Conservation (phyloP, 2,329 filamentous ascomycete species). For the Pestalotiopsis sp. region DNA sequence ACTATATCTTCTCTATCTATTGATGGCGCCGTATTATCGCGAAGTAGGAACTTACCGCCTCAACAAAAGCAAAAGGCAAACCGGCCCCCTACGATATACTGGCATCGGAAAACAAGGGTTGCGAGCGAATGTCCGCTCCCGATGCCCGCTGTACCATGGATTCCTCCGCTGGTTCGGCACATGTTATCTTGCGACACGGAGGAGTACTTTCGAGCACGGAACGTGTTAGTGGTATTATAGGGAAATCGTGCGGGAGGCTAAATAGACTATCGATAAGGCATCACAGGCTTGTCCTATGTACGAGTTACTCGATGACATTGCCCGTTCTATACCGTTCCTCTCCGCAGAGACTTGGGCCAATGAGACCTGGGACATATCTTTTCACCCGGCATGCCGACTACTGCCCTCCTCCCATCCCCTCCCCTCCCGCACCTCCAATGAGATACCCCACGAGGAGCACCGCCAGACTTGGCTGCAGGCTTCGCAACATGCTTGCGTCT, state of each 20-base stretch:
- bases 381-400: not conserved
- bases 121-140: not conserved
- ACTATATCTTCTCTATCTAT: not conserved
- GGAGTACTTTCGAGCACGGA: not conserved
- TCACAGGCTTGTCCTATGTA: not conserved
- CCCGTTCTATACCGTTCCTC: not conserved
- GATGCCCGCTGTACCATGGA: not conserved
- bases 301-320: not conserved
- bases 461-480: slow-evolving; percentile 5
- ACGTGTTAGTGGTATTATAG: not conserved
- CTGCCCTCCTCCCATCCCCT: not conserved
- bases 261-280: slow-evolving; percentile 4
- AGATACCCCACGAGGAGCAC: not conserved
- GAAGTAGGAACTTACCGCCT: not conserved
- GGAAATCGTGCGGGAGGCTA: not conserved
- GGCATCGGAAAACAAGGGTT: not conserved
- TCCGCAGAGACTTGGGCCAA: not conserved
- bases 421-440: not conserved
- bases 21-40: not conserved
- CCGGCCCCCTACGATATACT: not conserved
- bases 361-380: not conserved
- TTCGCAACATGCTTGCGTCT: not conserved
- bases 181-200: not conserved
- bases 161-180: not conserved
- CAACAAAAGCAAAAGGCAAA: not conserved